Percentiles rank a stretch among this genome's conserved stretches.
phyloP scores from a whole-genome alignment of 176 grass and related monocot species.

The Aechmea fasciata region DNA sequence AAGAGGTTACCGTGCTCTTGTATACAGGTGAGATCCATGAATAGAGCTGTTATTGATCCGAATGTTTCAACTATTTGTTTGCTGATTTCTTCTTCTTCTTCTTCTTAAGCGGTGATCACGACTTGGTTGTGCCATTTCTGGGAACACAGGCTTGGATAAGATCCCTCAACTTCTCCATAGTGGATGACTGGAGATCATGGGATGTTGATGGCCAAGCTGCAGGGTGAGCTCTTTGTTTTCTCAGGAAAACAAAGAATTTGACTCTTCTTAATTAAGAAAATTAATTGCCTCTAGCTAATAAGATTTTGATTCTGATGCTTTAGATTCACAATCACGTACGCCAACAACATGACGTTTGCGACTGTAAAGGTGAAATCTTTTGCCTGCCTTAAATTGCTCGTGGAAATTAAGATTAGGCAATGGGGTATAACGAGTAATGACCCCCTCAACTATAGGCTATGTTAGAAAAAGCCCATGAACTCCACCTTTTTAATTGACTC shows the following conservation, averaged over 20 bases:
- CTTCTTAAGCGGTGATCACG: slow-evolving; percentile 39
- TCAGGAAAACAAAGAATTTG: not conserved
- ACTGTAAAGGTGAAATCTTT: slow-evolving; percentile 17
- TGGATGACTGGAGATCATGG: slow-evolving; percentile 49
- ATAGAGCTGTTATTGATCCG: not conserved
- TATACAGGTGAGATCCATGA: slow-evolving; percentile 31
- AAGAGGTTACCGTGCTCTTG: slow-evolving; percentile 33
- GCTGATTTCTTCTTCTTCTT: not conserved
- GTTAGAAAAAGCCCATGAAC: no score
- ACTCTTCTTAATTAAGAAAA: no score
- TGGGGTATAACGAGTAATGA: no score
- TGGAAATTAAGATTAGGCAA: no score
- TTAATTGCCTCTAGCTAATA: not conserved
- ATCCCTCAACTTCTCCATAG: slow-evolving; percentile 41
- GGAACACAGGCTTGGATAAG: slow-evolving; percentile 42
- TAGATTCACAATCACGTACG: slow-evolving; percentile 28
- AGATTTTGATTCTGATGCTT: not conserved
- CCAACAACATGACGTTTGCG: slow-evolving; percentile 30
- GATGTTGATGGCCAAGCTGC: slow-evolving; percentile 35
- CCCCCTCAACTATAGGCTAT: no score
- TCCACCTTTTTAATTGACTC: no score
- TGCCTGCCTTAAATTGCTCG: not conserved
- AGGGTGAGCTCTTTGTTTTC: slow-evolving; percentile 19
- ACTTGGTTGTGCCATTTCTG: slow-evolving; percentile 16
- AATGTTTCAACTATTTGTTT: not conserved